A percentile compares a stretch with the other conserved stretches of the same genome.
Conservation (phyloP, 139 green algal species). For the Astrephomene gubernaculifera region DNA sequence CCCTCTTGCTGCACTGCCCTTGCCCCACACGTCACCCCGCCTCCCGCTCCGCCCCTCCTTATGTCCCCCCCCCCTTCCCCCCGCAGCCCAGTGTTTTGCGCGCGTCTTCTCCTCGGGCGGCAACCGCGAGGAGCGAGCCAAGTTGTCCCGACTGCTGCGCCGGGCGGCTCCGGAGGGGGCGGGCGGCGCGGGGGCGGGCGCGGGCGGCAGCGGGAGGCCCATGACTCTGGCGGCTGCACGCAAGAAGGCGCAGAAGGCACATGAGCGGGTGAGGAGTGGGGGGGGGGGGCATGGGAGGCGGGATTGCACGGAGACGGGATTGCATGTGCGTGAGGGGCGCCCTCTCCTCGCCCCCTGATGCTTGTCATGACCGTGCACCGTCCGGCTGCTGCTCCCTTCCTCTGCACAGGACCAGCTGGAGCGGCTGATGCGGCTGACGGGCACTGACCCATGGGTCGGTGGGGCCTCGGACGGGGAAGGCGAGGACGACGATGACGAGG, state of each 20-base stretch:
- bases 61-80: too few relatives aligned
- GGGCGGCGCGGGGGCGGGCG: background rate
- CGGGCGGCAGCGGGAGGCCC: background rate
- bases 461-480: too few relatives aligned
- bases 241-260: conserved; percentile 40
- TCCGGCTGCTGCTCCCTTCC: background rate
- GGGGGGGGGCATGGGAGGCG: background rate
- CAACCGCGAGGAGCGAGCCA: background rate
- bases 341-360: background rate
- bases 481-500: background rate
- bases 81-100: conserved; percentile 36
- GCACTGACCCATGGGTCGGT: too few relatives aligned
- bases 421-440: background rate
- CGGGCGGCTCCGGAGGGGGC: background rate
- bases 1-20: background rate
- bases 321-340: background rate
- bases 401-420: conserved; percentile 22
- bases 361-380: background rate
- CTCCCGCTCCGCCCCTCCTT: too few relatives aligned
- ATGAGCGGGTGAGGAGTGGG: conserved; percentile 14
- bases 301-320: background rate
- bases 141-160: background rate
- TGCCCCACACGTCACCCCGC: too few relatives aligned
- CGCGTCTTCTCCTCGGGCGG: conserved; percentile 14
- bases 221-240: conserved; percentile 54